Evolutionary conservation across 2,329 filamentous ascomycete species (phyloP).

Genomic region (Fusarium ambrosium): DNA sequence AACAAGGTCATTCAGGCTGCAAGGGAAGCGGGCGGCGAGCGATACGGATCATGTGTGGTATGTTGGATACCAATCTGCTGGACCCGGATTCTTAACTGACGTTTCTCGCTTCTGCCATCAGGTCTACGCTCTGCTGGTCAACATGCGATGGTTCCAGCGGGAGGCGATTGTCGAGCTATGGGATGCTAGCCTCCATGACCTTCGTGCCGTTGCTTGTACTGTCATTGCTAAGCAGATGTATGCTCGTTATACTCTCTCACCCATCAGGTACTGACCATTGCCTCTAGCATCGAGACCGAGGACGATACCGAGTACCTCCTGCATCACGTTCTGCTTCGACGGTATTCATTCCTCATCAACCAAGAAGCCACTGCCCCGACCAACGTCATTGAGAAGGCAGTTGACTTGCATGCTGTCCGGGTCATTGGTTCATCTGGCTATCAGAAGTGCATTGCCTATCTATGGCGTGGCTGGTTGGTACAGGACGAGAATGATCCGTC

Average conservation of each 20-base stretch:
- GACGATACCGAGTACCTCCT: constrained; percentile 84
- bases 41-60: constrained; percentile 82
- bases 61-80: constrained; percentile 15
- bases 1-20: constrained; percentile 83
- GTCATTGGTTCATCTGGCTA: constrained; percentile 95
- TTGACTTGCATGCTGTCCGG: constrained; percentile 89
- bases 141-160: constrained; percentile 79
- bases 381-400: constrained; percentile 93
- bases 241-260: constrained; percentile 36
- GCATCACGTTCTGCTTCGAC: constrained; percentile 84
- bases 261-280: neutral
- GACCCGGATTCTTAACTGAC: neutral
- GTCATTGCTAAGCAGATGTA: constrained; percentile 86
- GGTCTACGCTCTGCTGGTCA: constrained; percentile 83
- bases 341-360: constrained; percentile 85
- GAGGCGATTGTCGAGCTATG: constrained; percentile 88
- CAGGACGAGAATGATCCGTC: constrained; percentile 92
- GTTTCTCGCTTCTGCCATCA: constrained; percentile 20
- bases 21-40: constrained; percentile 81
- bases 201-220: constrained; percentile 87
- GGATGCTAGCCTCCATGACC: constrained; percentile 87
- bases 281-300: constrained; percentile 84
- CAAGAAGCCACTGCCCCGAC: constrained; percentile 78
- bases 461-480: constrained; percentile 97
- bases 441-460: constrained; percentile 92